Evolutionary conservation across 192 early-diverging fungal species (phyloP), one percentile per base, ranked within the genome.

Genomic region (Coemansia reversa): DNA sequence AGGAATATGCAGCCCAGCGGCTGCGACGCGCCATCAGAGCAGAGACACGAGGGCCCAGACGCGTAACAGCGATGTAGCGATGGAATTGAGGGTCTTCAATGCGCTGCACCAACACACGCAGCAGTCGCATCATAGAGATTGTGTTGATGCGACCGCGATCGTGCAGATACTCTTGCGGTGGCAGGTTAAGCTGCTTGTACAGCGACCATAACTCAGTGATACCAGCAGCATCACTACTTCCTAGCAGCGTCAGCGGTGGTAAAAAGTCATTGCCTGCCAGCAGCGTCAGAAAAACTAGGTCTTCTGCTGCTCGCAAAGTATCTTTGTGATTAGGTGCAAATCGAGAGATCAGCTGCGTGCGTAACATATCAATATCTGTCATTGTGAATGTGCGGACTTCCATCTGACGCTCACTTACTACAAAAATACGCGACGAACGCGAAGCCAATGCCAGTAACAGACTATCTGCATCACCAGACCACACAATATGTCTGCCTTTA

Each of bases 201-300:
- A 86, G 78, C 59, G 53, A 22, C 72, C 72, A 80, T 30, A 91
- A 82, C 3, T 72, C 65, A 27, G 83, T 78, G 55, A 91, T 84
- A 58, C 83, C 66, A 0, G 30, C 51, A 3, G 82, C 81, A 22
- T 90, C 75, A 2, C 80, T 77, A 18, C 82, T 76, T 56, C 52
- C 22, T 0, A 27, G 32, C 39, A 20, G 7, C 1, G 59, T 25
- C 18, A 63, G 47, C 3, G 77, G 65, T 3, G 96, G 96, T 62
- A 99, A 67, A 81, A 96, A 97, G 82, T 98, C 96, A 67, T 96
- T 96, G 35, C 96, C 96, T 12, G 95, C 87, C 74, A 98, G 94
- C 60, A 97, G 85, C 58, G 90, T 88, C 66, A 98, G 76, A 20
- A 99, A 86, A 2, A 98, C 90, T 77, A 95, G 94, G 57, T 99